Evolutionary conservation across 108 stramenopile species (phyloP).

Genomic region (Skeletonema marinoi): DNA sequence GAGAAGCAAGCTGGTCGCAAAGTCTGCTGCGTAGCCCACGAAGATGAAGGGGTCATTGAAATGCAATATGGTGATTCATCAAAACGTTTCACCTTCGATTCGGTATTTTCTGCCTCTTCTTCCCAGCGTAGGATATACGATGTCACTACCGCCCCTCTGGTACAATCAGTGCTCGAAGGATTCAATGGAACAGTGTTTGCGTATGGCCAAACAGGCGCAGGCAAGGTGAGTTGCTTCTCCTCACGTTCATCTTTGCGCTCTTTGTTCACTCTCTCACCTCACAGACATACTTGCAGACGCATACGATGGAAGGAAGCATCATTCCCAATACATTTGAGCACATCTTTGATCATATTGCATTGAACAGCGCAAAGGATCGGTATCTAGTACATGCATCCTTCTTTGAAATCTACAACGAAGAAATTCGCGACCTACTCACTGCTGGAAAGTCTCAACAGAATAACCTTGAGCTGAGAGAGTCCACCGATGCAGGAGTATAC

Average conservation of each 20-base stretch:
- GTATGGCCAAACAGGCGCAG: conserved; percentile 97
- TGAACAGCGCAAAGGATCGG: conserved; percentile 73
- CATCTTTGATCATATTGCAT: conserved; percentile 80
- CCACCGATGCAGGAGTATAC: conserved; percentile 79
- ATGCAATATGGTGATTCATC: conserved; percentile 66
- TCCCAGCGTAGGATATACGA: conserved; percentile 92
- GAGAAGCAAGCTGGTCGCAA: conserved; percentile 88
- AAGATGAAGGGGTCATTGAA: conserved; percentile 59
- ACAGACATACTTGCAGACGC: conserved; percentile 53
- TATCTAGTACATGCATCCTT: conserved; percentile 94
- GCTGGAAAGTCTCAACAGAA: conserved; percentile 54
- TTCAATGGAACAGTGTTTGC: conserved; percentile 98
- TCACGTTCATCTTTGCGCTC: background rate
- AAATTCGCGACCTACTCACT: conserved; percentile 92
- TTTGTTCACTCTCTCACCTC: background rate
- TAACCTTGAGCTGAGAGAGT: conserved; percentile 78
- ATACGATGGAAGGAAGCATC: conserved; percentile 98
- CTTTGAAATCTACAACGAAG: conserved; percentile 99
- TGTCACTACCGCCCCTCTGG: conserved; percentile 87
- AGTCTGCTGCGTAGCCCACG: conserved; percentile 63
- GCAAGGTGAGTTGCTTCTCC: conserved; percentile 47
- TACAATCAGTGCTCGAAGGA: conserved; percentile 93
- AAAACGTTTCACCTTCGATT: conserved; percentile 94
- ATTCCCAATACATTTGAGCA: conserved; percentile 95
- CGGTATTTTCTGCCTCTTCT: conserved; percentile 83